Percentiles rank a stretch among this genome's conserved stretches.
Evolutionary conservation across 352 stramenopile genomes (phyloP).

Genomic region (Globisporangium canariense): DNA sequence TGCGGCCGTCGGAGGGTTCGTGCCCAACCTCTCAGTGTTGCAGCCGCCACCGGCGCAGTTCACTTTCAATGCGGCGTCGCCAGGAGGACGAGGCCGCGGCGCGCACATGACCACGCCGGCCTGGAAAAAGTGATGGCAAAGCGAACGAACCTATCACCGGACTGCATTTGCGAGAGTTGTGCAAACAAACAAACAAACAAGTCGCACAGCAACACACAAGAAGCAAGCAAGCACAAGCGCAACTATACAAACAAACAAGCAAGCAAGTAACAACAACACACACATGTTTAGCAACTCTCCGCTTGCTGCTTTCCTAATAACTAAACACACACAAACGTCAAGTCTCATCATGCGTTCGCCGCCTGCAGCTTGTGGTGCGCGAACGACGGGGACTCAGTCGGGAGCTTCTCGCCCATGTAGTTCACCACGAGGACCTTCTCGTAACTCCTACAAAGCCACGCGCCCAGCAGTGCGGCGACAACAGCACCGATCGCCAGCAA

Average conservation of each 20-base stretch:
- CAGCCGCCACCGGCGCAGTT: constrained; percentile 18
- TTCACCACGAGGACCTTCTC: constrained; percentile 17
- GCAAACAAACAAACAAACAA: not conserved
- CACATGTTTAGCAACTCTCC: not conserved
- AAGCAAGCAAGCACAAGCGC: not conserved
- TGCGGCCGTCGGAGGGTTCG: constrained; percentile 19
- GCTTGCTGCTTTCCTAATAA: not conserved
- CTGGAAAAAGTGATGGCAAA: constrained; percentile 51
- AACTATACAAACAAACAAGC: not conserved
- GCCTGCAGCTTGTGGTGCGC: constrained; percentile 5
- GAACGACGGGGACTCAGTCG: constrained; percentile 28
- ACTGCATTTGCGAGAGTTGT: not conserved
- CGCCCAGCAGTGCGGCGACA: constrained; percentile 21
- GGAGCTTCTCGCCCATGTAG: constrained; percentile 19
- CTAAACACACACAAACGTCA: not conserved
- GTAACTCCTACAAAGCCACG: constrained; percentile 26
- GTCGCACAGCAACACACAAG: not conserved
- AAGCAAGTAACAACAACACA: constrained; percentile 1
- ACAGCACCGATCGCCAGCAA: constrained; percentile 12
- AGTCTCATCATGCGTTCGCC: not conserved
- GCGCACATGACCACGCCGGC: constrained; percentile 67
- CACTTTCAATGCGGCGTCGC: constrained; percentile 15
- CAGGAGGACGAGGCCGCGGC: constrained; percentile 51
- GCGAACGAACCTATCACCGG: not conserved
- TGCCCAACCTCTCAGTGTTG: constrained; percentile 24